Percentiles rank a stretch among this genome's conserved stretches.
Conservation (phyloP, 2,329 filamentous ascomycete genomes). For the Chaetomium sp. region DNA sequence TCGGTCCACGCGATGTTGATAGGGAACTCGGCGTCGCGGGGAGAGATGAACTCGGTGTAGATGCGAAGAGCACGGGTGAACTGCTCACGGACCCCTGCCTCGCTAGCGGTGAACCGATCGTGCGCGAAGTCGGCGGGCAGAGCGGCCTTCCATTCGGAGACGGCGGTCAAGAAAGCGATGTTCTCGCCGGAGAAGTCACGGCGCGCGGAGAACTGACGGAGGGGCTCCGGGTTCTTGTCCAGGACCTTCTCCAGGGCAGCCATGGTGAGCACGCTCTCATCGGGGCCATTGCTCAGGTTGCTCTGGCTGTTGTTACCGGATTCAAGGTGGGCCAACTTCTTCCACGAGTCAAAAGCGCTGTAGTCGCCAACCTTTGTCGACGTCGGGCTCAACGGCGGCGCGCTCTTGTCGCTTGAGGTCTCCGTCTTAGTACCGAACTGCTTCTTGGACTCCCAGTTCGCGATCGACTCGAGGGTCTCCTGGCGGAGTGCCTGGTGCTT, state of each 20-base stretch:
- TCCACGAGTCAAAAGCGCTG: slow-evolving; percentile 22
- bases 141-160: slow-evolving; percentile 49
- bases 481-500: slow-evolving; percentile 39
- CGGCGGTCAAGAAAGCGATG: slow-evolving; percentile 56
- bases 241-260: slow-evolving; percentile 56
- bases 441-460: slow-evolving; percentile 41
- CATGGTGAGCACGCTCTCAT: slow-evolving; percentile 50
- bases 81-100: slow-evolving; percentile 39
- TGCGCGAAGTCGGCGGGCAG: slow-evolving; percentile 23
- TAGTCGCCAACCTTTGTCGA: slow-evolving; percentile 27
- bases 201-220: slow-evolving; percentile 58
- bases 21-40: slow-evolving; percentile 56
- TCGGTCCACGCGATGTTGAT: slow-evolving; percentile 58
- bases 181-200: slow-evolving; percentile 67
- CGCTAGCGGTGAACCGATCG: slow-evolving; percentile 22
- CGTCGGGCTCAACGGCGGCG: slow-evolving; percentile 23
- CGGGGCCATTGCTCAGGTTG: slow-evolving; percentile 15
- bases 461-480: slow-evolving; percentile 44
- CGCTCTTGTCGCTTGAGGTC: slow-evolving; percentile 3
- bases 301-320: slow-evolving; percentile 27
- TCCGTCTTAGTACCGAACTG: slow-evolving; percentile 21
- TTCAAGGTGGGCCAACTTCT: slow-evolving; percentile 34
- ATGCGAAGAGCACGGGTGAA: slow-evolving; percentile 56
- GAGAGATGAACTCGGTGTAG: slow-evolving; percentile 55
- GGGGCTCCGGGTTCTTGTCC: slow-evolving; percentile 49